These are phyloP conservation scores for Ustilago xerochloae DNA, from an alignment of 1,284 basidiomycete species.

Conservation along the genomic window DNA sequence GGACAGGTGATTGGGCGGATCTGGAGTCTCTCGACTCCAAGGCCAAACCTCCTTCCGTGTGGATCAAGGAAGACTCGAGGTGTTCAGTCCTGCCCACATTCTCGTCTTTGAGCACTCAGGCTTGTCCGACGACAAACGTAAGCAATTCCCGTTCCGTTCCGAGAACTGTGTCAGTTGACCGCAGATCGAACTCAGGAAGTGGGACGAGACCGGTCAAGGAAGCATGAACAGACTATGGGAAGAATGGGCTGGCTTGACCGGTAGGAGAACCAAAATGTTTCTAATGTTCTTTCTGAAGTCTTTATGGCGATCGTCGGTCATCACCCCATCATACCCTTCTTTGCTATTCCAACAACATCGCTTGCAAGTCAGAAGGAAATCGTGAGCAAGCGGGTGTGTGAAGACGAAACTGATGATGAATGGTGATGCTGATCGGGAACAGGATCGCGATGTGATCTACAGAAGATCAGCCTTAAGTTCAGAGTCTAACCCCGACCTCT, in stretches of 20 bases:
- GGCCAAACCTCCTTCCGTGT: conserved; percentile 5
- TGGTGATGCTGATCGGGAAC: neutral
- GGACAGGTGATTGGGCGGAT: neutral
- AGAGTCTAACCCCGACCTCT: neutral
- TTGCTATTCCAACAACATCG: neutral
- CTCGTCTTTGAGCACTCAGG: too few species aligned
- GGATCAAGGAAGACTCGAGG: conserved; percentile 3
- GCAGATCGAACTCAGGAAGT: too few species aligned
- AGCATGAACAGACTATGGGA: neutral
- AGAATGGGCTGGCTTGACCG: neutral
- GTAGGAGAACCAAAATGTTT: neutral
- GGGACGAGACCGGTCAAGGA: neutral
- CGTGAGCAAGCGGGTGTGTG: neutral
- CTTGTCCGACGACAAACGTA: too few species aligned
- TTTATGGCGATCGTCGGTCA: neutral
- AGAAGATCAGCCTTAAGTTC: neutral
- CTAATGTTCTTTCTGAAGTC: too few species aligned
- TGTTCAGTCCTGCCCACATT: conserved; percentile 12
- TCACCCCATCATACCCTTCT: neutral
- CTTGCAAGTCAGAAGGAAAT: neutral
- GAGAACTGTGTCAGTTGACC: too few species aligned
- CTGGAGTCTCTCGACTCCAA: neutral
- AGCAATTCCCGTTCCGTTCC: too few species aligned
- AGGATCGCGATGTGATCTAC: neutral
- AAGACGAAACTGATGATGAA: too few species aligned